Percentiles rank a stretch among this genome's conserved stretches.
Conservation (phyloP, 345 rosid species). For the Brassica cretica region DNA sequence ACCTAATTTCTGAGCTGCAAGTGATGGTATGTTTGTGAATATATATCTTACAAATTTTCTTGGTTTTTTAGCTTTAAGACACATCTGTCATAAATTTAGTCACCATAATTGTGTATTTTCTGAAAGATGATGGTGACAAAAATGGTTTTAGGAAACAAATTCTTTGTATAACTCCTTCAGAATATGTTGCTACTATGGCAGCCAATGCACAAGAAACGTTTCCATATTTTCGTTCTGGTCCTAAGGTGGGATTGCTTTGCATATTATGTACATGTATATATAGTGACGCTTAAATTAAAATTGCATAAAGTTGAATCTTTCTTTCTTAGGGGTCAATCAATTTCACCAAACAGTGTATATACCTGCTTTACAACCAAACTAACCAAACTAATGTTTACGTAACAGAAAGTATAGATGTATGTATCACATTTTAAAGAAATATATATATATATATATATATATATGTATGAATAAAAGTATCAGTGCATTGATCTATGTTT, state of each 20-base stretch:
- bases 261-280: background rate
- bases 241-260: constrained; percentile 54
- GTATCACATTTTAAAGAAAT: too few species aligned
- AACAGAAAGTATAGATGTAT: too few species aligned
- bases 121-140: constrained; percentile 85
- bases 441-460: too few species aligned
- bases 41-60: constrained; percentile 13
- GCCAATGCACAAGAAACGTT: constrained; percentile 84
- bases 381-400: too few species aligned
- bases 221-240: constrained; percentile 74
- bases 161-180: constrained; percentile 87
- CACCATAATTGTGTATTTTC: background rate
- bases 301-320: constrained; percentile 66
- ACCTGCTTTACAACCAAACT: background rate
- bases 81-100: background rate
- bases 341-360: background rate
- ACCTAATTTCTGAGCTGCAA: constrained; percentile 93
- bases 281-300: background rate
- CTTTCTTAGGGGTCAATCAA: constrained; percentile 74
- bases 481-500: too few species aligned
- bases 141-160: constrained; percentile 87
- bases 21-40: constrained; percentile 65
- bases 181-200: constrained; percentile 87
- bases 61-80: background rate
- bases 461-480: too few species aligned